phyloP scores from a whole-genome alignment of 2,329 filamentous ascomycete species.

The Pseudogymnoascus sp. region DNA sequence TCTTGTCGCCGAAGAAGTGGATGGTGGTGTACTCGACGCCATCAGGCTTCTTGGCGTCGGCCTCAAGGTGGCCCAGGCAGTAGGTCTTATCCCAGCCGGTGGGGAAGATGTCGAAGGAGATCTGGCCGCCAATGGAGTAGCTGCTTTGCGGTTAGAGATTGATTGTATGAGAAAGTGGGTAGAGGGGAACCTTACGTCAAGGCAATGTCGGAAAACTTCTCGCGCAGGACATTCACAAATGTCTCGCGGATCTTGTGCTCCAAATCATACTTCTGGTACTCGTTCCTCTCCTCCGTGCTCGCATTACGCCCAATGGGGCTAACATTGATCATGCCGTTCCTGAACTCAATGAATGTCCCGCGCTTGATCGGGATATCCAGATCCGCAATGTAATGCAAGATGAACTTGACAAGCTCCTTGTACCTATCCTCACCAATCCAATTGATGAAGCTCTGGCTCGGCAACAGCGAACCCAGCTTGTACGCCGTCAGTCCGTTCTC shows the following conservation, averaged over 20 bases:
- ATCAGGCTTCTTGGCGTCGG: constrained; percentile 62
- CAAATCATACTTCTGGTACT: constrained; percentile 76
- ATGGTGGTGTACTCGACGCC: constrained; percentile 76
- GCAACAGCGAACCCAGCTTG: constrained; percentile 69
- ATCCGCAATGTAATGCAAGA: constrained; percentile 76
- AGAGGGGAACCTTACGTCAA: constrained; percentile 58
- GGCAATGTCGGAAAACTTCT: constrained; percentile 74
- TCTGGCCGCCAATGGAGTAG: constrained; percentile 92
- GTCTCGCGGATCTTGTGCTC: constrained; percentile 66
- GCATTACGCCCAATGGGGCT: constrained; percentile 82
- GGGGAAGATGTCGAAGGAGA: constrained; percentile 98
- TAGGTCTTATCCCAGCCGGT: constrained; percentile 98
- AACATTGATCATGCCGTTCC: constrained; percentile 87
- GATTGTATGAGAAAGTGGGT: constrained; percentile 11
- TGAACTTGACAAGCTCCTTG: constrained; percentile 68
- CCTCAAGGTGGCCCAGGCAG: constrained; percentile 80
- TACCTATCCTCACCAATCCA: constrained; percentile 81
- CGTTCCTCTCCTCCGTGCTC: constrained; percentile 67
- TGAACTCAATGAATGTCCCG: constrained; percentile 80
- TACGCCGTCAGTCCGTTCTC: constrained; percentile 94
- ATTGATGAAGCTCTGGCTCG: constrained; percentile 78
- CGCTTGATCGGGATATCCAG: constrained; percentile 76
- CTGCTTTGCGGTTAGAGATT: constrained; percentile 35
- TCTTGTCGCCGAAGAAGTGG: constrained; percentile 99
- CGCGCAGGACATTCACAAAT: constrained; percentile 68